Conservation (phyloP, 495 filamentous ascomycete genomes). For the Daldinia childiae region DNA sequence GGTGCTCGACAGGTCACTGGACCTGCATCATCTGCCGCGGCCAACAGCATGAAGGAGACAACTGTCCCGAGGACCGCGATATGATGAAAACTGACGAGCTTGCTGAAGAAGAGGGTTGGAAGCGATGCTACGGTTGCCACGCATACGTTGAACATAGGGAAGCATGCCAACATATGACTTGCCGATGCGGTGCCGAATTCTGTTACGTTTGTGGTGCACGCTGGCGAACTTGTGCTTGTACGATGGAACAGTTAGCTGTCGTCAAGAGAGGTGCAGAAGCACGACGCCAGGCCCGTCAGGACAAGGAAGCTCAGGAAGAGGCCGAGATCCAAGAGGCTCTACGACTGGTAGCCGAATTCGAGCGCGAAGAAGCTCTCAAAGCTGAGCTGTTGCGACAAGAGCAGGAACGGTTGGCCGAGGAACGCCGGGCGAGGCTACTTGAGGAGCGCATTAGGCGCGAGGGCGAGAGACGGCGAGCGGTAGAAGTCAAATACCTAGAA, state of each 20-base stretch:
- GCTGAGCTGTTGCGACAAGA: constrained; percentile 46
- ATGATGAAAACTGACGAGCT: constrained; percentile 46
- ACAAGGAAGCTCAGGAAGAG: constrained; percentile 42
- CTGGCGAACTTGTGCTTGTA: constrained; percentile 53
- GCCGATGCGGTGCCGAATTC: constrained; percentile 60
- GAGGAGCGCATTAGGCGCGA: constrained; percentile 45
- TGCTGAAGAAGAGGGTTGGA: constrained; percentile 55
- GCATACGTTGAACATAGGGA: constrained; percentile 54
- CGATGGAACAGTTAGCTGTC: constrained; percentile 42
- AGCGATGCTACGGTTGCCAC: constrained; percentile 42
- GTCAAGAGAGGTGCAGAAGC: constrained; percentile 38
- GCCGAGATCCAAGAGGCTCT: constrained; percentile 47
- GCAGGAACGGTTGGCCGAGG: constrained; percentile 38
- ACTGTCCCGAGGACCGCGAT: constrained; percentile 50
- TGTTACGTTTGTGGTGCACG: constrained; percentile 60
- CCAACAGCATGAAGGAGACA: constrained; percentile 41
- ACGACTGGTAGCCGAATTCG: constrained; percentile 48
- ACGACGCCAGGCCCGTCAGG: constrained; percentile 36
- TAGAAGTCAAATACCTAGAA: constrained; percentile 43
- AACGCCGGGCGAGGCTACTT: constrained; percentile 34
- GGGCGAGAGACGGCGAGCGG: constrained; percentile 38
- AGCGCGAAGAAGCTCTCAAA: constrained; percentile 49
- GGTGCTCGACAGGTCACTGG: constrained; percentile 48
- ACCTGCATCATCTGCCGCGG: constrained; percentile 52
- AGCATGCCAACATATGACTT: constrained; percentile 65